These are phyloP conservation scores for Aspergillus ostianus DNA, from an alignment of 495 filamentous ascomycete genomes.

Conservation along the genomic window DNA sequence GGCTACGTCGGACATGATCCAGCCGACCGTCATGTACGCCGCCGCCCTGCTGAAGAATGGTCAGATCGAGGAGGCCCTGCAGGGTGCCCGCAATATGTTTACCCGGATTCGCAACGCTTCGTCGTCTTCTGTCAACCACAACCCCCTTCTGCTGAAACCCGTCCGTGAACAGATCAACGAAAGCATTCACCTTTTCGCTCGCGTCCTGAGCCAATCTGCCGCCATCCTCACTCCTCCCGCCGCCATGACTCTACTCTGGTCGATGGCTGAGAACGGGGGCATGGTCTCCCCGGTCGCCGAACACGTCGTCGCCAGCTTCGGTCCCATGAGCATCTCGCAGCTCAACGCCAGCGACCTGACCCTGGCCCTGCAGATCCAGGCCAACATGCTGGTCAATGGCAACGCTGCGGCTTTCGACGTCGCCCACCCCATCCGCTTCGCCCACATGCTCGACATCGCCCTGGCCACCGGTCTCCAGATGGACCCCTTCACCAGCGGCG, in stretches of 20 bases:
- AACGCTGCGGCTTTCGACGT: constrained; percentile 46
- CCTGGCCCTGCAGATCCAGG: constrained; percentile 62
- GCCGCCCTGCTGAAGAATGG: constrained; percentile 79
- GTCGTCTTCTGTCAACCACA: constrained; percentile 20
- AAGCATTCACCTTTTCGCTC: constrained; percentile 72
- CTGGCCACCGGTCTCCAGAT: constrained; percentile 47
- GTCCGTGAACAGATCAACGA: constrained; percentile 82
- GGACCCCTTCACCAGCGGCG: constrained; percentile 47
- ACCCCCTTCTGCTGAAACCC: constrained; percentile 24
- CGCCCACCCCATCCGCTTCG: constrained; percentile 57
- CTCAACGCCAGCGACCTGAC: constrained; percentile 57
- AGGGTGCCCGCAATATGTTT: constrained; percentile 79
- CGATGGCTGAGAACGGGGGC: constrained; percentile 72
- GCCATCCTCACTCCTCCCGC: constrained; percentile 51
- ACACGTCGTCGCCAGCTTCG: constrained; percentile 59
- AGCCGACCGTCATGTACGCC: constrained; percentile 82
- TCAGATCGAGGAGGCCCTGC: constrained; percentile 70
- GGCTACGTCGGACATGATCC: constrained; percentile 67
- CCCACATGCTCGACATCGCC: constrained; percentile 58
- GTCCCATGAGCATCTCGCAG: constrained; percentile 55
- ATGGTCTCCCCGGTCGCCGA: constrained; percentile 60
- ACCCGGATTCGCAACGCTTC: constrained; percentile 63
- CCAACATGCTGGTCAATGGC: constrained; percentile 54
- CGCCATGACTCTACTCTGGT: constrained; percentile 61
- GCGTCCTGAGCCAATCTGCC: constrained; percentile 48